These are phyloP conservation scores for Marvania coccoides DNA, from an alignment of 139 green algal species.

Conservation along the genomic window DNA sequence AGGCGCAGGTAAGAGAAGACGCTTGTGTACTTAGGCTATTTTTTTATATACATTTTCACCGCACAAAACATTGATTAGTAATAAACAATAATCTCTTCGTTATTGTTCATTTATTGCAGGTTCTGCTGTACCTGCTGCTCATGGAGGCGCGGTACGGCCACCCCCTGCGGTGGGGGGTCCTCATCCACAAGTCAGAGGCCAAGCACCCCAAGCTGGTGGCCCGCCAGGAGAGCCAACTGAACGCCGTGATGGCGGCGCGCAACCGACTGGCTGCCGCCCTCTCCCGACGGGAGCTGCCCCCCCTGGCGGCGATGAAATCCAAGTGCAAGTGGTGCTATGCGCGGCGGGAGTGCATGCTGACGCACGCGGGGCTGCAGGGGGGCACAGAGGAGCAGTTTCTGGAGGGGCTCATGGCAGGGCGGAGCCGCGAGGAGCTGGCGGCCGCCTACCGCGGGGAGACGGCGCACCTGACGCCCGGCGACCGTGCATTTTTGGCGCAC, in stretches of 20 bases:
- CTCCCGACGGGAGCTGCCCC: slow-evolving; percentile 18
- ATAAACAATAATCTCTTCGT: no score
- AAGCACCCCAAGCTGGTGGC: slow-evolving; percentile 12
- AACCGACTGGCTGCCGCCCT: slow-evolving; percentile 59
- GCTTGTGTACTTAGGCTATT: no score
- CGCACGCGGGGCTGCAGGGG: slow-evolving; percentile 36
- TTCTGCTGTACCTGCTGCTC: slow-evolving; percentile 78
- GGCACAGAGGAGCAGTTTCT: slow-evolving; percentile 26
- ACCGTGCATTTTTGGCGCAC: slow-evolving; percentile 50
- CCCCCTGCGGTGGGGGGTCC: slow-evolving; percentile 43
- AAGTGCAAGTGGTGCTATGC: slow-evolving; percentile 44
- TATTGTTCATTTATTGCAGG: no score
- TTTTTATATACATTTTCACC: no score
- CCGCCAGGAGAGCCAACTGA: slow-evolving; percentile 35
- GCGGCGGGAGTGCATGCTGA: slow-evolving; percentile 39
- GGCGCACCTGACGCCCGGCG: slow-evolving; percentile 23
- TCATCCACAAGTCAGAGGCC: slow-evolving; percentile 46
- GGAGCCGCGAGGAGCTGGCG: neutral
- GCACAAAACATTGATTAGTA: neutral
- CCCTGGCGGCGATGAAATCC: slow-evolving; percentile 28
- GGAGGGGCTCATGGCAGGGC: slow-evolving; percentile 21
- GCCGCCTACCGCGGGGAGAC: slow-evolving; percentile 10
- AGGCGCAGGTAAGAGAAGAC: slow-evolving; percentile 69
- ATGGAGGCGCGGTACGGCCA: slow-evolving; percentile 68
- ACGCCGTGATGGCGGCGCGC: slow-evolving; percentile 43